These are phyloP conservation scores for Hypomyces rosellus DNA, from an alignment of 2,329 filamentous ascomycete species.

Conservation along the genomic window DNA sequence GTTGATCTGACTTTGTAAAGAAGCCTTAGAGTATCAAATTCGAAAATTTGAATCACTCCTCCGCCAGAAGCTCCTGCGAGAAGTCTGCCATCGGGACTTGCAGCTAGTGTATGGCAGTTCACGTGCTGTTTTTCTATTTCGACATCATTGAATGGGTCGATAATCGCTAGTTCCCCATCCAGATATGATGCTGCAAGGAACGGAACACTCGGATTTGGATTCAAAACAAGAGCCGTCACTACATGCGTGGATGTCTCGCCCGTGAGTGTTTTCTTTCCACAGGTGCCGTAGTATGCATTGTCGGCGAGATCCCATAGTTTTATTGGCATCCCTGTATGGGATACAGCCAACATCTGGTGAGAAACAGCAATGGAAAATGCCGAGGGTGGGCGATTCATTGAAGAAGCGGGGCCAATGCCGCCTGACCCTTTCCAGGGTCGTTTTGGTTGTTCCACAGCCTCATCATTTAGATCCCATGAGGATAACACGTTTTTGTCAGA, in stretches of 20 bases:
- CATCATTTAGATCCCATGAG: slow-evolving; percentile 5
- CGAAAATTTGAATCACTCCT: slow-evolving; percentile 24
- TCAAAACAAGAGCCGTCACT: slow-evolving; percentile 27
- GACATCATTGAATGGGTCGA: slow-evolving; percentile 23
- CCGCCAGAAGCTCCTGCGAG: slow-evolving; percentile 20
- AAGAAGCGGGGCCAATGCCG: no score
- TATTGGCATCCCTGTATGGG: slow-evolving; percentile 25
- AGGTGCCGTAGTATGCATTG: slow-evolving; percentile 25
- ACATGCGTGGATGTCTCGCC: slow-evolving; percentile 24
- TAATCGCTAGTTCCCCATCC: slow-evolving; percentile 26
- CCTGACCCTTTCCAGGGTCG: no score
- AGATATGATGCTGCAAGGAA: slow-evolving; percentile 26
- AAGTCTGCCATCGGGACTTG: slow-evolving; percentile 24
- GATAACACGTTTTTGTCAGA: slow-evolving; percentile 20
- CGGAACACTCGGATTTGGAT: slow-evolving; percentile 24
- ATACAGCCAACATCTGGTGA: slow-evolving; percentile 27
- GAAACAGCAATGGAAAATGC: slow-evolving; percentile 22
- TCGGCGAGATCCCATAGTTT: slow-evolving; percentile 30
- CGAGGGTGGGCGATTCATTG: slow-evolving; percentile 8
- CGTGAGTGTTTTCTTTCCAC: slow-evolving; percentile 25
- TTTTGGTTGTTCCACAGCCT: no score
- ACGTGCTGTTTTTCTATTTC: slow-evolving; percentile 21
- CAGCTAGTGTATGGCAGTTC: slow-evolving; percentile 24
- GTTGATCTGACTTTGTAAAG: slow-evolving; percentile 21
- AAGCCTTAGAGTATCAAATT: slow-evolving; percentile 23